These are phyloP conservation scores for Phytomonas francai DNA, from an alignment of 208 protist species.

Conservation along the genomic window DNA sequence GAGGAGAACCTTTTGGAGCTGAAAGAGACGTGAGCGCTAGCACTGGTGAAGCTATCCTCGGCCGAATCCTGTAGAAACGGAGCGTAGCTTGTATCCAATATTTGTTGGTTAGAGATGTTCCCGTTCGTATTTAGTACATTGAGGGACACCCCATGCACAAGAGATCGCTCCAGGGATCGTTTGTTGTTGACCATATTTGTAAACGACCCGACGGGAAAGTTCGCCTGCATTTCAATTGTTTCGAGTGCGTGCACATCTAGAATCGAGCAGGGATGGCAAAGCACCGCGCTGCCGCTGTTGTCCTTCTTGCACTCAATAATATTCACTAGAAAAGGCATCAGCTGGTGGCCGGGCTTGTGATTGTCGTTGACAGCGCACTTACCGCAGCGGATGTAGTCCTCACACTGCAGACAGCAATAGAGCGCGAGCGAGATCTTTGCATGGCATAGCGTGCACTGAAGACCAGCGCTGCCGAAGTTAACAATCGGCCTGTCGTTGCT, in stretches of 20 bases:
- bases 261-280: slow-evolving; percentile 45
- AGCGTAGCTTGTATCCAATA: not conserved
- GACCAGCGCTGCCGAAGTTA: slow-evolving; percentile 28
- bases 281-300: slow-evolving; percentile 22
- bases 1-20: not conserved
- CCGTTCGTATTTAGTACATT: slow-evolving; percentile 4
- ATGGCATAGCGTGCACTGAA: slow-evolving; percentile 51
- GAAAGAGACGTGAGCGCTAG: not conserved
- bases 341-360: slow-evolving; percentile 45
- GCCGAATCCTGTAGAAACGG: not conserved
- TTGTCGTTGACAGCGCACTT: slow-evolving; percentile 63
- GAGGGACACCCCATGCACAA: slow-evolving; percentile 9
- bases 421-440: slow-evolving; percentile 47
- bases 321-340: slow-evolving; percentile 56
- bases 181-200: slow-evolving; percentile 8
- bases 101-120: not conserved
- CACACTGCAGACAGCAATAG: slow-evolving; percentile 53
- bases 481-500: slow-evolving; percentile 19
- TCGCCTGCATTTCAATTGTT: slow-evolving; percentile 61
- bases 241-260: slow-evolving; percentile 58
- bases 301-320: slow-evolving; percentile 38
- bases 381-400: slow-evolving; percentile 49
- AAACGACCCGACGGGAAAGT: slow-evolving; percentile 55
- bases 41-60: not conserved
- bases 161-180: slow-evolving; percentile 15